phyloP scores from a whole-genome alignment of 2,329 filamentous ascomycete genomes.

The Sphaerulina populicola region DNA sequence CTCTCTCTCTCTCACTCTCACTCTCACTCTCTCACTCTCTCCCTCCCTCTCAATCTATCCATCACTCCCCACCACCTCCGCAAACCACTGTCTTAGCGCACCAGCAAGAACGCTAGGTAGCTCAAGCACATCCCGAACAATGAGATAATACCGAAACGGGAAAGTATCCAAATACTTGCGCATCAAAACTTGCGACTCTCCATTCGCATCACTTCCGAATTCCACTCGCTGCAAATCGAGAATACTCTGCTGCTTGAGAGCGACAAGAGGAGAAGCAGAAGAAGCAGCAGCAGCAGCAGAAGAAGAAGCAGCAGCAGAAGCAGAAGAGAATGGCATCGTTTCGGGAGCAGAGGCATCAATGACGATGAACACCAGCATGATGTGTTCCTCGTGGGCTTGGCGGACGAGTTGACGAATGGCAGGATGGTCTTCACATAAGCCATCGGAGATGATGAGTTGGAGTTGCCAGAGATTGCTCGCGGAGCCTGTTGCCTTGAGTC shows the following conservation, averaged over 20 bases:
- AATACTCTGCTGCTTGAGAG: constrained; percentile 49
- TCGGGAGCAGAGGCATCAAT: constrained; percentile 55
- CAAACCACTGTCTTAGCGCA: constrained; percentile 92
- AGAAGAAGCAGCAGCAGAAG: constrained; percentile 6
- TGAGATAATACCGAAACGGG: constrained; percentile 93
- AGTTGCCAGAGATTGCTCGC: constrained; percentile 84
- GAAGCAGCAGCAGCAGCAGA: background rate
- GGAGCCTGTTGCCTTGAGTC: constrained; percentile 48
- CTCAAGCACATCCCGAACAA: constrained; percentile 86
- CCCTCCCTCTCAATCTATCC: constrained; percentile 1
- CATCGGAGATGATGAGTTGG: constrained; percentile 85
- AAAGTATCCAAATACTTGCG: constrained; percentile 91
- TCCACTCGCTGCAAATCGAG: constrained; percentile 80
- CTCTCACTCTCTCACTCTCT: background rate
- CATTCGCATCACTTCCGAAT: constrained; percentile 63
- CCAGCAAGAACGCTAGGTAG: constrained; percentile 80
- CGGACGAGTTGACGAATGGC: constrained; percentile 72
- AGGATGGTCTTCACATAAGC: constrained; percentile 83
- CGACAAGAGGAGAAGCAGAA: too few species aligned
- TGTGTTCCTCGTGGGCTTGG: constrained; percentile 81
- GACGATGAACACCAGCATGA: constrained; percentile 98
- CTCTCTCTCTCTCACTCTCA: background rate
- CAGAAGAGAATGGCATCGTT: too few species aligned
- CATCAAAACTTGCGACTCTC: constrained; percentile 62
- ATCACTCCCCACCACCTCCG: constrained; percentile 51